A percentile compares a stretch with the other conserved stretches of the same genome.
These are phyloP conservation scores for Aspergillus spinulosporus DNA, from an alignment of 2,329 filamentous ascomycete species.

Conservation along the genomic window DNA sequence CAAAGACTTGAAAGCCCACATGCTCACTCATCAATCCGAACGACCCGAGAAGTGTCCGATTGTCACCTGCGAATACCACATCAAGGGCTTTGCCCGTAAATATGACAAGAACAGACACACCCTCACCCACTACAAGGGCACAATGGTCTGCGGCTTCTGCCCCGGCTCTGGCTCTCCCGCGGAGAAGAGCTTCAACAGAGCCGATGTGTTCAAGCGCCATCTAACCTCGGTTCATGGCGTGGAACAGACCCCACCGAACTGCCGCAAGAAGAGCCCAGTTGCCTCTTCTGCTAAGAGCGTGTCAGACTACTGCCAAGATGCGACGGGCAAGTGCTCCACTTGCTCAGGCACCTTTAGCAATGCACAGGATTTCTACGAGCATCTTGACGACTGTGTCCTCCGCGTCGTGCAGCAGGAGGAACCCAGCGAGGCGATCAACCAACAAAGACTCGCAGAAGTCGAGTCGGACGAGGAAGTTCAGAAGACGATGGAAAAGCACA, in stretches of 20 bases:
- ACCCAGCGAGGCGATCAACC: constrained; percentile 59
- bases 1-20: constrained; percentile 90
- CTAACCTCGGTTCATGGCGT: constrained; percentile 87
- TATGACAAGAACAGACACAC: constrained; percentile 97
- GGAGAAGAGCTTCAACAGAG: constrained; percentile 94
- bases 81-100: constrained; percentile 89
- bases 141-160: constrained; percentile 95
- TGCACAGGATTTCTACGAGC: constrained; percentile 96
- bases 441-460: constrained; percentile 58
- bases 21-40: constrained; percentile 90
- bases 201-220: constrained; percentile 94
- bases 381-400: constrained; percentile 72
- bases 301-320: constrained; percentile 70
- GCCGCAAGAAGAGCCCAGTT: constrained; percentile 68
- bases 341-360: constrained; percentile 81
- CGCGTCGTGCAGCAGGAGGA: constrained; percentile 63
- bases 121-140: constrained; percentile 93
- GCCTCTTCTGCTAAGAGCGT: constrained; percentile 63
- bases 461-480: constrained; percentile 60
- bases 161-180: constrained; percentile 80
- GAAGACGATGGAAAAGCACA: constrained; percentile 60
- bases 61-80: constrained; percentile 84
- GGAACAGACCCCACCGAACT: constrained; percentile 89
- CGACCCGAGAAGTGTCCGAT: constrained; percentile 94
- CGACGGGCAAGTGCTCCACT: constrained; percentile 86